Conservation (phyloP, 306 rosid genomes). For the Cucumis sativus region DNA sequence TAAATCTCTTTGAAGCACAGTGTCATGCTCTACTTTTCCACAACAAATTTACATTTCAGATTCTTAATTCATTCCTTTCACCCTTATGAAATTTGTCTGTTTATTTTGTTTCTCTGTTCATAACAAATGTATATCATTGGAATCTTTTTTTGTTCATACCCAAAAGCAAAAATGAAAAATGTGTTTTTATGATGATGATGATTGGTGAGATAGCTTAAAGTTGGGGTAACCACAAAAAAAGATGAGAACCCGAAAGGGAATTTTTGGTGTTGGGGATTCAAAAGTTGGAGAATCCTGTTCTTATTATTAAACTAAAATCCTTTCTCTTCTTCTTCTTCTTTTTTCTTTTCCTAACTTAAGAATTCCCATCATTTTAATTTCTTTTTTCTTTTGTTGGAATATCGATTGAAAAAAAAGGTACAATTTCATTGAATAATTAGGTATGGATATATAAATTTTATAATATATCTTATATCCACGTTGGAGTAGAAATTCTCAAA, state of each 20-base stretch:
- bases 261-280: background rate
- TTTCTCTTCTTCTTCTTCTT: background rate
- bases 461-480: too few relatives aligned
- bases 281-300: background rate
- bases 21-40: too few relatives aligned
- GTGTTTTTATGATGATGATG: background rate
- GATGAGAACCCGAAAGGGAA: background rate
- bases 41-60: background rate
- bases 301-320: background rate
- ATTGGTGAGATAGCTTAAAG: background rate
- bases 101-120: background rate
- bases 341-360: background rate
- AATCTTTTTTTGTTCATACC: background rate
- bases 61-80: background rate
- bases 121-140: background rate
- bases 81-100: background rate
- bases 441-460: too few relatives aligned
- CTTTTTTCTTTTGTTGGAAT: background rate
- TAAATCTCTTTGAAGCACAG: too few relatives aligned
- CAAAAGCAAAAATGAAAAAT: background rate
- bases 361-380: background rate
- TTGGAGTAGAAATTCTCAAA: too few relatives aligned
- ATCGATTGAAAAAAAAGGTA: too few relatives aligned
- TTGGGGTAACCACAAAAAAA: background rate
- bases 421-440: too few relatives aligned